Base-by-base conservation (phyloP, 2,329 filamentous ascomycete species). In the Colletotrichum lini region DNA sequence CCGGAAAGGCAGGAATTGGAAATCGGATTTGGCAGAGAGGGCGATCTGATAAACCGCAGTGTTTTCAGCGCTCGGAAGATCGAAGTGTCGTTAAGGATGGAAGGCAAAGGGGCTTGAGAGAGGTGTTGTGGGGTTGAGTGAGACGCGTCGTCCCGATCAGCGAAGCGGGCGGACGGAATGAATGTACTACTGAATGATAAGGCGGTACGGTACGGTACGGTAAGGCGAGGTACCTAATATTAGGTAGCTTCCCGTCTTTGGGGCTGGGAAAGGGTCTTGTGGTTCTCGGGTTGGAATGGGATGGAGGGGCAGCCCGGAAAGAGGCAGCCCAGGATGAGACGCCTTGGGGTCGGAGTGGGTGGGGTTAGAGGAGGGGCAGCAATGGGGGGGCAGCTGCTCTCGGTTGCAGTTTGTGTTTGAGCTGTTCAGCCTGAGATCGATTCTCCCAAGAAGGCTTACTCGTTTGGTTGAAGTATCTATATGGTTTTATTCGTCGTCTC, bases 291-390 rank as follows among this genome's bases (percentile, higher is more conserved):
- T 16, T 21, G 38, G 47, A 38, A n/a, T 57, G 64, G 56, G 21
- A 42, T 38, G 53, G 58, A 68, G 69, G 58, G 65, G 52, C 65
- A 23, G 40, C 52, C n/a, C n/a, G 8, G 40, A 26, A 30, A 57
- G 64, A 72, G 65, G 65, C 65, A 72, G 58, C 58, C 69, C 52
- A 64, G 65, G 69, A 72, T 72, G 65, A 64, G 69, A 72, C 69
- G 59, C 35, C 45, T 71, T 53, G 40, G 54, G 45, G 65, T 59
- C 49, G 52, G 58, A 58, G 65, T 49, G 47, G 47, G 65, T 72
- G 69, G 69, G 65, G 57, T 62, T 67, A 35, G 35, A 62, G 64
- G 57, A 56, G 64, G 64, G 40, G 52, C 42, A n/a, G 50, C 35
- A 53, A 52, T 57, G 57, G 50, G 62, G 47, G 42, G 45, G 23